Evolutionary conservation across 805 yeast genomes (phyloP).

Genomic region (Hanseniaspora meyeri): DNA sequence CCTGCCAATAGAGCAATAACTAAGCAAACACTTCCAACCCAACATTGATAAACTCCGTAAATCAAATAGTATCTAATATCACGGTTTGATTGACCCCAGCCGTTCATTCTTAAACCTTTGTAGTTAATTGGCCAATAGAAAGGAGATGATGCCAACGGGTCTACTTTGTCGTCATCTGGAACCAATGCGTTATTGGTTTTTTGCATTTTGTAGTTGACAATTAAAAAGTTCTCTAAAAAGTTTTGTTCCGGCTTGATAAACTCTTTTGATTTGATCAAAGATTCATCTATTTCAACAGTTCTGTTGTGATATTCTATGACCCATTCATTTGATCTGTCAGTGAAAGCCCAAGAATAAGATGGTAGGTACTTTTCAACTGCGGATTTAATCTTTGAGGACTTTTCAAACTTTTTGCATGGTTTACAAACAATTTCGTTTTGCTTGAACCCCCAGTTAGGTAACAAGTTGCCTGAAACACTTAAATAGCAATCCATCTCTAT

Average conservation of each 20-base stretch:
- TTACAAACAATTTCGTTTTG: conserved; percentile 93
- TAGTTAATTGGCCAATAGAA: conserved; percentile 87
- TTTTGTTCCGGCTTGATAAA: conserved; percentile 52
- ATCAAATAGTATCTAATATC: conserved; percentile 51
- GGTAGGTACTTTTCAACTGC: not conserved
- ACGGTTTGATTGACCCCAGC: conserved; percentile 42
- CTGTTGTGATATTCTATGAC: conserved; percentile 55
- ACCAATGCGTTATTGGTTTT: conserved; percentile 72
- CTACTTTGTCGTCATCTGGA: conserved; percentile 66
- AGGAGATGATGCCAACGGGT: conserved; percentile 56
- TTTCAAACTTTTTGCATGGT: conserved; percentile 28
- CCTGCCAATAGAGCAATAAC: conserved; percentile 38
- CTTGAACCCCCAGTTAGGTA: conserved; percentile 96
- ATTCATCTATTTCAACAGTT: conserved; percentile 29
- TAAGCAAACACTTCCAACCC: conserved; percentile 56
- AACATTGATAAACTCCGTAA: conserved; percentile 69
- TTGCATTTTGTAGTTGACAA: conserved; percentile 75
- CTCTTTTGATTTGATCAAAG: conserved; percentile 41
- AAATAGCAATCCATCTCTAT: conserved; percentile 66
- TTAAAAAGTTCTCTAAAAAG: conserved; percentile 63
- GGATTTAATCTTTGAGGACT: not conserved
- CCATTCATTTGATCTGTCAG: conserved; percentile 86
- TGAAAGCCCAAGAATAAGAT: conserved; percentile 33
- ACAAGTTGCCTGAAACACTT: conserved; percentile 64
- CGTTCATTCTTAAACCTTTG: conserved; percentile 63